These are phyloP conservation scores for Cyberlindnera galapagoensis DNA, from an alignment of 805 yeast genomes.

Conservation along the genomic window DNA sequence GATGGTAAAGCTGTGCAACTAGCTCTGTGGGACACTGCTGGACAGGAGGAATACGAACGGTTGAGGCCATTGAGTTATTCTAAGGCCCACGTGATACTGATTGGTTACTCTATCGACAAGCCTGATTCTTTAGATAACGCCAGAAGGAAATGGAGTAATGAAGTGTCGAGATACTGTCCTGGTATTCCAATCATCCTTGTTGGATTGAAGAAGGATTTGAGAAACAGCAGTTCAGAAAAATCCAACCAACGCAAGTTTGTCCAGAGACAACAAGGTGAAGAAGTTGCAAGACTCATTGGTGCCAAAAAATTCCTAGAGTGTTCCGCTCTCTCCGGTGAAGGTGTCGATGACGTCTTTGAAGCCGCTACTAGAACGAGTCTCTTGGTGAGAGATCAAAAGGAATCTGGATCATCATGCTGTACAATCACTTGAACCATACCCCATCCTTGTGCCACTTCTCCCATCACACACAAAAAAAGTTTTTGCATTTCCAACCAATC, in stretches of 20 bases:
- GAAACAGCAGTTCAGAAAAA: constrained; percentile 36
- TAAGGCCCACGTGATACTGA: constrained; percentile 77
- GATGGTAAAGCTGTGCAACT: constrained; percentile 88
- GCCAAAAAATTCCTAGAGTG: constrained; percentile 83
- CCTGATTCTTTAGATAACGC: constrained; percentile 85
- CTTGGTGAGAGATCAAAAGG: constrained; percentile 40
- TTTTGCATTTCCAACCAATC: background rate
- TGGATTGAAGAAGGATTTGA: constrained; percentile 79
- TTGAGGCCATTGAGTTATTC: constrained; percentile 83
- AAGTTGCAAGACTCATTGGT: constrained; percentile 70
- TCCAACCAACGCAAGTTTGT: constrained; percentile 39
- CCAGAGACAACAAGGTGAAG: constrained; percentile 50
- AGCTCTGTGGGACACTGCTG: constrained; percentile 95
- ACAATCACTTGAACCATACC: constrained; percentile 23
- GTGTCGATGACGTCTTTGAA: constrained; percentile 91
- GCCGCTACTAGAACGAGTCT: constrained; percentile 82
- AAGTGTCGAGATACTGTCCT: constrained; percentile 76
- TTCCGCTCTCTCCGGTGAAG: constrained; percentile 88
- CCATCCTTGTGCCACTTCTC: no score
- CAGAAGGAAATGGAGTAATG: constrained; percentile 79
- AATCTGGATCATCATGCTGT: constrained; percentile 36
- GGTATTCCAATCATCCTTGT: constrained; percentile 70
- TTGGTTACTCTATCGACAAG: constrained; percentile 80
- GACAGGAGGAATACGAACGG: constrained; percentile 92
- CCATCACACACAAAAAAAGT: no score